Base-by-base conservation (phyloP, 345 rosid genomes). In the Eucalyptus sp. region DNA sequence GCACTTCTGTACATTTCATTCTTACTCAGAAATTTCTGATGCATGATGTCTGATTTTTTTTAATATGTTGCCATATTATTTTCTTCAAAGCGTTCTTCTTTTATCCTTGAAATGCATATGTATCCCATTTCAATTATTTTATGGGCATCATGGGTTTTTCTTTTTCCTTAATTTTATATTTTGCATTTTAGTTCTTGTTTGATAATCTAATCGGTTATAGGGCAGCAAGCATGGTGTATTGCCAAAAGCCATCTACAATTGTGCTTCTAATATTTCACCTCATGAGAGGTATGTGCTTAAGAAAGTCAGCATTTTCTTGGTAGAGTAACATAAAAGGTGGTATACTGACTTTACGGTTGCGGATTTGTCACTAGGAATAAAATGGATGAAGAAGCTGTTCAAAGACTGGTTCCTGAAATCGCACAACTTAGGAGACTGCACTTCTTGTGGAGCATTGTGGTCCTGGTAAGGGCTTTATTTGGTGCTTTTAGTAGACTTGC, bases 341-440 rank as follows among this genome's bases (percentile, higher is more conserved):
- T 86, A 86, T 90, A 71, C 79, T 95, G 88, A 94, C 87, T 90
- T 91, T 60, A 83, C 27, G 83, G 29, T 24, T 89, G 71, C 4
- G 17, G 51, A 89, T 88, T 71, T 91, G 91, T 91, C 89, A 64
- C 71, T 88, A 96, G 98, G 92, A 90, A 92, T 89, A 93, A 93
- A 88, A 88, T 86, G 87, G 92, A 91, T 64, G 93, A 93, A 91
- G 92, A 89, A 86, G 94, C 91, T n/a, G 85, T 50, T 86, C 94
- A 94, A 91, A 87, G 81, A 88, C 93, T 98, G 91, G 91, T 92
- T 89, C 88, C 89, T 48, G 94, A 93, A 88, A 90, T 98, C 89
- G 88, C 90, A 62, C 96, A 96, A 91, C 87, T 96, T 92, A 96
- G 94, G 95, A 95, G 93, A 92, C 90, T 92, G 91, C 97, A 91